These are phyloP conservation scores for Echinosophora koreensis DNA, from an alignment of 306 rosid genomes.

Conservation along the genomic window DNA sequence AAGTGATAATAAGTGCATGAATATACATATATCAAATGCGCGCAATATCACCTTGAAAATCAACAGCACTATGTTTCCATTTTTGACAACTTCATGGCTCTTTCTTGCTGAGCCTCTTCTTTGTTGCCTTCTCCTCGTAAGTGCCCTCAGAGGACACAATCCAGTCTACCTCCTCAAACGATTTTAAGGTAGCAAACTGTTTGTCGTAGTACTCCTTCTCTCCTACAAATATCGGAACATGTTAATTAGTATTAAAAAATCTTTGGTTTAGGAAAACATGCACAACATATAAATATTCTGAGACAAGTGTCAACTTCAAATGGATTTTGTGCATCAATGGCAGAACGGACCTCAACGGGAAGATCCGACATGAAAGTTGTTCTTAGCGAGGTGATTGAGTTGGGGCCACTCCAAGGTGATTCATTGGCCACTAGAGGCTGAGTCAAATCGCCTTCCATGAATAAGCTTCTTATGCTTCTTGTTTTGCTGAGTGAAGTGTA, in stretches of 20 bases:
- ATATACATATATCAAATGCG: neutral
- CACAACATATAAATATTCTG: neutral
- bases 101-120: slow-evolving; percentile 65
- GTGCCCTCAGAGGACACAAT: slow-evolving; percentile 40
- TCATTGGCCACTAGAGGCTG: no score
- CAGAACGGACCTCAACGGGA: slow-evolving; percentile 61
- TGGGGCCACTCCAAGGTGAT: slow-evolving; percentile 47
- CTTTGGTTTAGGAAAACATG: neutral
- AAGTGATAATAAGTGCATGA: neutral
- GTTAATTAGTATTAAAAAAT: neutral
- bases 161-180: slow-evolving; percentile 73
- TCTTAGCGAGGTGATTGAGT: slow-evolving; percentile 52
- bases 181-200: slow-evolving; percentile 68
- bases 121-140: slow-evolving; percentile 43
- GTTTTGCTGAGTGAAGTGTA: no score
- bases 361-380: slow-evolving; percentile 59
- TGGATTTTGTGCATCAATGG: slow-evolving; percentile 60
- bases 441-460: no score
- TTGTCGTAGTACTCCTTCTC: slow-evolving; percentile 74
- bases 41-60: slow-evolving; percentile 62
- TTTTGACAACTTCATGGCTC: slow-evolving; percentile 72
- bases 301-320: slow-evolving; percentile 40
- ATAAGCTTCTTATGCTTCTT: no score
- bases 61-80: slow-evolving; percentile 60
- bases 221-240: slow-evolving; percentile 43